phyloP scores from a whole-genome alignment of 2,329 filamentous ascomycete species.

The Monosporascus ibericus region DNA sequence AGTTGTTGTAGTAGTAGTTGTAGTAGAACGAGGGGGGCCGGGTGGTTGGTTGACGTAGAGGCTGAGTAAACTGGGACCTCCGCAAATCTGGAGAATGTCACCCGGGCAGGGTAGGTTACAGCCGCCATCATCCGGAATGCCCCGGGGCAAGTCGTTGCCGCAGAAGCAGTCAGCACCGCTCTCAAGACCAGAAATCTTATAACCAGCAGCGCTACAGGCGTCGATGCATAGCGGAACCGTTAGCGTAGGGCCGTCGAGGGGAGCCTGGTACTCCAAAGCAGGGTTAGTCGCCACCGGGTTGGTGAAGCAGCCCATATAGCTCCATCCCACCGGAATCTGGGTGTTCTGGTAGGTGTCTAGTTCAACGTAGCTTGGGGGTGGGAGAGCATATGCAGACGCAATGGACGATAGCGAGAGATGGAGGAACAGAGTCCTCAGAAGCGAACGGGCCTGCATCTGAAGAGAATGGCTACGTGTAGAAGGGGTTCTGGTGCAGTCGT shows the following conservation, averaged over 20 bases:
- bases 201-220: too few relatives aligned
- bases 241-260: background rate
- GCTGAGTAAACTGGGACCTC: constrained; percentile 12
- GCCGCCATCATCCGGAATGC: background rate
- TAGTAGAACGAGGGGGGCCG: background rate
- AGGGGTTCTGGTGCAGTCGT: background rate
- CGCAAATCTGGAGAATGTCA: constrained; percentile 15
- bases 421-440: background rate
- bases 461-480: background rate
- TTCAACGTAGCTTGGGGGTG: background rate
- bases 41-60: constrained; percentile 10
- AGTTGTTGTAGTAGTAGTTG: background rate
- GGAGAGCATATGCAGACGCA: background rate
- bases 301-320: background rate
- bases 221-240: background rate
- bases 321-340: background rate
- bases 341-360: background rate
- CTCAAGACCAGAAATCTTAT: constrained; percentile 25
- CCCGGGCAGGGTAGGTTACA: constrained; percentile 17
- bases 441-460: background rate
- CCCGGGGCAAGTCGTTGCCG: constrained; percentile 8
- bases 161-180: constrained; percentile 40
- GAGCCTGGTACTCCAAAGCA: background rate
- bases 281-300: background rate
- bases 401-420: background rate